Evolutionary conservation across 345 rosid genomes (phyloP), one percentile per base, ranked within the genome.

Genomic region (Microcos paniculata): DNA sequence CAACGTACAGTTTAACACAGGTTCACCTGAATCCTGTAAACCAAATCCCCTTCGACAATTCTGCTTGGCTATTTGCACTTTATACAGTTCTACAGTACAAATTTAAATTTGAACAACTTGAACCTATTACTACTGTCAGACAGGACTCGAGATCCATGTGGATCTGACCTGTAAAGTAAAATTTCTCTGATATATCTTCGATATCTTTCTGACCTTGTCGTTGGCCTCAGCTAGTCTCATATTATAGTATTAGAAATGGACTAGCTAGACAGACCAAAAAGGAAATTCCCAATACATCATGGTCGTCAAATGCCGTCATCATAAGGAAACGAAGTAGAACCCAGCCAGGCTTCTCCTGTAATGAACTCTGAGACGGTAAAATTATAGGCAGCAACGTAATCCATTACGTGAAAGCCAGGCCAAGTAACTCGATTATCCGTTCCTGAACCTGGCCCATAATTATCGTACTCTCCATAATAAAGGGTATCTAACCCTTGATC

Each of bases 381-480:
- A 78, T 85, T 87, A 62, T 45, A 90, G 0, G 98, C 97, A 48
- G 82, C 92, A 55, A 86, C 72, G 31, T 90, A 86, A 35, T 84
- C 90, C 94, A 94, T 90, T 0, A 82, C 69, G 43, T 90, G 92
- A 73, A 70, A 95, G 33, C 98, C 94, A 0, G 84, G 70, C 98
- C 98, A 95, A n/a, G 35, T 69, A 18, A 91, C 97, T 62, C 98
- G 86, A 33, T 71, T 63, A 14, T 77, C 88, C 0, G 94, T 88
- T 0, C 45, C 84, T 5, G 97, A 89, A 76, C 98, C 95, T 0
- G 94, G 94, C 0, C 98, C 98, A 4, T 85, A 79, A 74, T 94
- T 92, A n/a, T 88, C 71, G 24, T 83, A 94, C 84, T 94, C 98
- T 0, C 96, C 97, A 18, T 91, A 92, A 76, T 92, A 92, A 66